phyloP scores from a whole-genome alignment of 176 grass and related monocot species.

The Oryza meridionalis region DNA sequence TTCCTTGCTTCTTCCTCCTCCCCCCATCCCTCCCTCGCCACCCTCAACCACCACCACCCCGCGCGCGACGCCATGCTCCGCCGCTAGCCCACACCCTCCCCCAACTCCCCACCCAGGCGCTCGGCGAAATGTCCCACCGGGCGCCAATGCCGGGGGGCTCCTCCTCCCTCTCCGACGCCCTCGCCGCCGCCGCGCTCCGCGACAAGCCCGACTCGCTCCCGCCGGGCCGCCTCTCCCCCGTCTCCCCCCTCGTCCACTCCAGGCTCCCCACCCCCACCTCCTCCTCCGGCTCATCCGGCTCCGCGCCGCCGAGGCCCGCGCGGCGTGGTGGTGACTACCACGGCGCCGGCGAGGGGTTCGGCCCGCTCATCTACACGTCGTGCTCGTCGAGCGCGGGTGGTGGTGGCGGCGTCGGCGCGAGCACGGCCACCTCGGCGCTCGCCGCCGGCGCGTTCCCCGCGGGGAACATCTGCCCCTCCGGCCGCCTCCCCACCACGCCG shows the following conservation, averaged over 20 bases:
- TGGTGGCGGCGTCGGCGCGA: neutral
- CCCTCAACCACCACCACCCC: slow-evolving; percentile 15
- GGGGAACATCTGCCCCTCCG: slow-evolving; percentile 68
- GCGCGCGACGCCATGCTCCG: neutral
- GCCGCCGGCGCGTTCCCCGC: slow-evolving; percentile 36
- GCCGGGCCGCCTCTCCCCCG: slow-evolving; percentile 13
- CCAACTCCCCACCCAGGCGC: neutral
- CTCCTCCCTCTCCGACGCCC: slow-evolving; percentile 33
- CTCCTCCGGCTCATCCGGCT: neutral
- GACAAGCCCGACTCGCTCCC: slow-evolving; percentile 30
- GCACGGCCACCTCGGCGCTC: slow-evolving; percentile 46
- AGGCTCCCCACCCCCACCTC: neutral
- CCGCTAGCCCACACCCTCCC: neutral
- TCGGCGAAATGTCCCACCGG: slow-evolving; percentile 46
- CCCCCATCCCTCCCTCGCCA: neutral
- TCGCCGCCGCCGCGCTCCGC: slow-evolving; percentile 29
- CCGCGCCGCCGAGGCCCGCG: neutral
- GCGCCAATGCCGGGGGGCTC: neutral
- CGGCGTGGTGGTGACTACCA: neutral
- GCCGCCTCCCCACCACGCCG: slow-evolving; percentile 27
- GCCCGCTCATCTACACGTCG: slow-evolving; percentile 40
- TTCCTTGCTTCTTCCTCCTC: neutral
- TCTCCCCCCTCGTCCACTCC: neutral
- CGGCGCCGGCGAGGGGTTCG: neutral
- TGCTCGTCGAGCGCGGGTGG: neutral